Evolutionary conservation across 2,329 filamentous ascomycete species (phyloP).

Genomic region (Amphichorda felina): DNA sequence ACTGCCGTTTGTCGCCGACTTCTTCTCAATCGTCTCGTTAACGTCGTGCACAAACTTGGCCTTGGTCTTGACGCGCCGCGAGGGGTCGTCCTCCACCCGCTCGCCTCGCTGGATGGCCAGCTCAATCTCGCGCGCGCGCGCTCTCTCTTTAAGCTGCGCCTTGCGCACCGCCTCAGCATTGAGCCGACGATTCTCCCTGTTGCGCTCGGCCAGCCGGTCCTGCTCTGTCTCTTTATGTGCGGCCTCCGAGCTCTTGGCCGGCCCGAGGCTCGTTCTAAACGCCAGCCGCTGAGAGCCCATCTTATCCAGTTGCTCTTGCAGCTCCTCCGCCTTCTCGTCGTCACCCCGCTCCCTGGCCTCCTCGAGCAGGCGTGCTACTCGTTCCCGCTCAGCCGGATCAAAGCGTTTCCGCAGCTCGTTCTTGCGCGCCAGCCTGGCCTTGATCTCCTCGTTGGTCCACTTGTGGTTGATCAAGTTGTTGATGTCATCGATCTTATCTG

Average conservation of each 20-base stretch:
- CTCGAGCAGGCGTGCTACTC: constrained; percentile 52
- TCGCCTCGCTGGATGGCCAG: constrained; percentile 53
- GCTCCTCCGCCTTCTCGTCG: constrained; percentile 37
- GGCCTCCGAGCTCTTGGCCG: constrained; percentile 37
- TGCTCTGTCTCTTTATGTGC: constrained; percentile 50
- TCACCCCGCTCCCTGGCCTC: constrained; percentile 55
- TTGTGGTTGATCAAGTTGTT: constrained; percentile 65
- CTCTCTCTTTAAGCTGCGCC: constrained; percentile 74
- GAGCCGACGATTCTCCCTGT: constrained; percentile 69
- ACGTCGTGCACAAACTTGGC: constrained; percentile 58
- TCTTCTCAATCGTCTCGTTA: constrained; percentile 34
- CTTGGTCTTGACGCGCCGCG: constrained; percentile 51
- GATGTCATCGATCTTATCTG: constrained; percentile 68
- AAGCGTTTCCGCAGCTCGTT: constrained; percentile 55
- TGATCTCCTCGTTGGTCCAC: constrained; percentile 76
- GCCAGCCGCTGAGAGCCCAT: constrained; percentile 60
- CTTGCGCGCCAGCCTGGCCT: constrained; percentile 63
- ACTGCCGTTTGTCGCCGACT: constrained; percentile 35
- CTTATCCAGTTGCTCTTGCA: constrained; percentile 49
- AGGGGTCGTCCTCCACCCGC: constrained; percentile 43
- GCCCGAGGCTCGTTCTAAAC: constrained; percentile 53
- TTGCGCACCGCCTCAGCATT: constrained; percentile 88
- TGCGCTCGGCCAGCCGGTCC: constrained; percentile 73
- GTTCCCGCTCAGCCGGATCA: constrained; percentile 55
- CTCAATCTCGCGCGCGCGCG: constrained; percentile 46